Percentiles rank a stretch among this genome's conserved stretches.
These are phyloP conservation scores for Xerocomellus intermedius DNA, from an alignment of 768 basidiomycete genomes.

Conservation along the genomic window DNA sequence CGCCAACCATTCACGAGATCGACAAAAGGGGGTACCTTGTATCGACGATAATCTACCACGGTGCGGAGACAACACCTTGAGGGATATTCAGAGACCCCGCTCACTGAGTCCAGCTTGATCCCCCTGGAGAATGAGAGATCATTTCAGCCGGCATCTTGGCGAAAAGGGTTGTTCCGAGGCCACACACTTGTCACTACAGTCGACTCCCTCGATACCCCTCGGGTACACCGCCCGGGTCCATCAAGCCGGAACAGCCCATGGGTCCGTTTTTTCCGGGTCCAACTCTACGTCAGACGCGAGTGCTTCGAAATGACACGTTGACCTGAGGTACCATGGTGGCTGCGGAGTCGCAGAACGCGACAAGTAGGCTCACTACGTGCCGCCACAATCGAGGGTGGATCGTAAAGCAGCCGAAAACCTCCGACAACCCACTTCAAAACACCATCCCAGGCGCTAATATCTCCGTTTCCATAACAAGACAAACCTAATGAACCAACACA, in stretches of 20 bases:
- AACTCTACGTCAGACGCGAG: not conserved
- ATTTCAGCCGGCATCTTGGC: not conserved
- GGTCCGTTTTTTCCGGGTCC: not conserved
- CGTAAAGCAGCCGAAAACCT: conserved; percentile 13
- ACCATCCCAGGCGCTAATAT: not conserved
- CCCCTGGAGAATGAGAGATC: not conserved
- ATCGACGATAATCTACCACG: not conserved
- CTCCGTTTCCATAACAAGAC: conserved; percentile 8
- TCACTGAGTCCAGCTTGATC: not conserved
- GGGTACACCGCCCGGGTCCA: not conserved
- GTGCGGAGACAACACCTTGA: not conserved
- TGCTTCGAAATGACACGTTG: not conserved
- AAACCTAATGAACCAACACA: conserved; percentile 1
- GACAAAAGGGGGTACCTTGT: too few relatives aligned
- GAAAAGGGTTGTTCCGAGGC: not conserved
- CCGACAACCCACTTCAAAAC: conserved; percentile 1
- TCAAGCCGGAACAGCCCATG: not conserved
- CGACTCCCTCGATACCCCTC: too few relatives aligned
- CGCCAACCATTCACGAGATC: too few relatives aligned
- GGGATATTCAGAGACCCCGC: not conserved
- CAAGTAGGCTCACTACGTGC: not conserved
- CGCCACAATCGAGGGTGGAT: not conserved
- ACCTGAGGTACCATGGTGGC: not conserved
- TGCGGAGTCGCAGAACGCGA: not conserved
- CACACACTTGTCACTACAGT: not conserved